Evolutionary conservation across 2,329 filamentous ascomycete species (phyloP), one percentile per base, ranked within the genome.

Genomic region (Trichoderma hamatum): DNA sequence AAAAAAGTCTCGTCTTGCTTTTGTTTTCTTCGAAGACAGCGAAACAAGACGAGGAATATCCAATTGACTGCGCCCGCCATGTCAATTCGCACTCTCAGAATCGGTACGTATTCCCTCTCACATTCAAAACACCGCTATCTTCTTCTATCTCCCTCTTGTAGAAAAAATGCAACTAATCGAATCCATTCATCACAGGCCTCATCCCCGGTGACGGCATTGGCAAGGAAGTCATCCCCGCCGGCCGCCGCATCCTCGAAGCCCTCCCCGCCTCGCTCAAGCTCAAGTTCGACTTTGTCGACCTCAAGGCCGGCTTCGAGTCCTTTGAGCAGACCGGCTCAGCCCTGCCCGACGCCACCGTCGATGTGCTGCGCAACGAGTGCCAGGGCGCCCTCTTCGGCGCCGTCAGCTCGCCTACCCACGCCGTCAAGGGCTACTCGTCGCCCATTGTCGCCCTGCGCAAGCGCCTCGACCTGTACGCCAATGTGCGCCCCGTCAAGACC

Each of bases 161-260:
- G n/a, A n/a, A n/a, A 43, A 60, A 36, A 66, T 39, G n/a, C n/a
- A 58, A 32, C 26, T 63, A 55, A 63, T 24, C 54, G n/a, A n/a
- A n/a, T n/a, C 16, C 39, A 30, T 3, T 11, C 60, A 11, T 14
- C 39, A 9, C n/a, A 97, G 94, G 94, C 80, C 92, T 98, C 76
- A 98, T 99, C 79, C 92, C 96, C 76, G 96, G 96, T 78, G 96
- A 99, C 83, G 96, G 96, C 82, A 99, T 99, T 83, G 96, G 96
- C 82, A 93, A 93, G 79, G 96, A 99, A 84, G 96, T 99, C 80
- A 98, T 99, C 81, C 96, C 96, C 73, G 92, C 96, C 67, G 96
- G 95, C 63, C 92, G 93, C 76, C 91, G 92, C 72, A 85, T 98
- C 75, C 92, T 99, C 77, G 95, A 99, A 84, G 92, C 96, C 62